A percentile compares a stretch with the other conserved stretches of the same genome.
phyloP scores from a whole-genome alignment of 805 yeast genomes.

The Danielia oregonensis region DNA sequence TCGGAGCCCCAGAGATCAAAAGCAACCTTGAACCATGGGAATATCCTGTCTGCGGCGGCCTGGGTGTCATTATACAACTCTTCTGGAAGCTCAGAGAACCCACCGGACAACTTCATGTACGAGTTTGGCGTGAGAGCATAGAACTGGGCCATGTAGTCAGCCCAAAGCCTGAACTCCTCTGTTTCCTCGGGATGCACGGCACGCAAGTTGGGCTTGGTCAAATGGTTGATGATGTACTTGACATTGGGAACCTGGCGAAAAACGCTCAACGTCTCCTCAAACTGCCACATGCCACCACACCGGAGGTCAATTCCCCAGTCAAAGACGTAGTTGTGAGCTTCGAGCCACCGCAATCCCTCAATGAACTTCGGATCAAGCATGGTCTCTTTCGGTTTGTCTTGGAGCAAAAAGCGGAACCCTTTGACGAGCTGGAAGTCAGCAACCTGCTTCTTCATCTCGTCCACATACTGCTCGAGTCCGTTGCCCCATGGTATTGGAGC shows the following conservation, averaged over 20 bases:
- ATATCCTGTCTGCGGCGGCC: constrained; percentile 13
- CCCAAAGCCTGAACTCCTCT: constrained; percentile 18
- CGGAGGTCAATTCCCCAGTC: constrained; percentile 42
- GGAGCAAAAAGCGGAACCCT: no score
- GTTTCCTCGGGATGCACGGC: constrained; percentile 4
- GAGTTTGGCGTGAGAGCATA: constrained; percentile 16
- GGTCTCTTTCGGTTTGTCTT: constrained; percentile 38
- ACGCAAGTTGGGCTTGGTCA: constrained; percentile 36
- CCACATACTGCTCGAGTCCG: no score
- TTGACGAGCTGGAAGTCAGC: no score
- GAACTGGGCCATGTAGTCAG: constrained; percentile 16
- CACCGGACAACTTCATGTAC: constrained; percentile 40
- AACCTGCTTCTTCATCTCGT: no score
- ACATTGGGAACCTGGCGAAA: constrained; percentile 23
- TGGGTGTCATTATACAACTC: background rate
- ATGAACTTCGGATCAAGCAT: constrained; percentile 26
- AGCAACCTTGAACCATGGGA: constrained; percentile 34
- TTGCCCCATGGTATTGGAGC: no score
- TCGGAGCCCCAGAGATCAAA: no score
- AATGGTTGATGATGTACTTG: constrained; percentile 37
- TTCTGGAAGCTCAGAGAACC: constrained; percentile 32
- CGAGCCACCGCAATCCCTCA: constrained; percentile 33
- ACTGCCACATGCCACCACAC: constrained; percentile 37
- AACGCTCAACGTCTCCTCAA: constrained; percentile 31
- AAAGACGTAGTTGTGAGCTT: constrained; percentile 25